Percentiles rank a stretch among this genome's conserved stretches.
Conservation (phyloP, 2,329 filamentous ascomycete genomes). For the Apiospora rasikravindrae region DNA sequence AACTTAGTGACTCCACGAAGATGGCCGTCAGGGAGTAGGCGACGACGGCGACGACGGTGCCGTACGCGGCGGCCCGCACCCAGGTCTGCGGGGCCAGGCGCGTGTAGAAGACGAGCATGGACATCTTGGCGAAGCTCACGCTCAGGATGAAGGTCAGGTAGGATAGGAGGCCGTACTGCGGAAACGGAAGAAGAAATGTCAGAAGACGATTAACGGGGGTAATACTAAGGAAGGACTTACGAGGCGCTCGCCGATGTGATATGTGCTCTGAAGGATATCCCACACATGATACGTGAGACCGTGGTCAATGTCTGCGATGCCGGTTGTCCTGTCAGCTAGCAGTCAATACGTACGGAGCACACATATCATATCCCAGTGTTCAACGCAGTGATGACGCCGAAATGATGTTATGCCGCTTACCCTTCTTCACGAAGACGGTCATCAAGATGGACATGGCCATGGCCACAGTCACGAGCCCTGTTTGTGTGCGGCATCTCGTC, state of each 20-base stretch:
- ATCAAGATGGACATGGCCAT: conserved; percentile 27
- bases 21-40: conserved; percentile 27
- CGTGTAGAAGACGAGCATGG: conserved; percentile 28
- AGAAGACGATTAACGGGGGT: not conserved
- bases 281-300: conserved; percentile 31
- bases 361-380: not conserved
- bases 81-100: conserved; percentile 27
- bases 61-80: conserved; percentile 26
- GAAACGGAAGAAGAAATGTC: not conserved
- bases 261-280: conserved; percentile 28
- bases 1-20: conserved; percentile 28
- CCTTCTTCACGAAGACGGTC: conserved; percentile 29
- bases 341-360: not conserved
- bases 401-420: conserved; percentile 15
- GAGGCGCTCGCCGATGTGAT: conserved; percentile 29
- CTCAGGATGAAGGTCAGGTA: conserved; percentile 28
- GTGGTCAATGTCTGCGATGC: conserved; percentile 27
- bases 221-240: conserved; percentile 18
- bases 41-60: conserved; percentile 22
- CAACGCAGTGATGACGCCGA: not conserved
- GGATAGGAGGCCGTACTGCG: conserved; percentile 29
- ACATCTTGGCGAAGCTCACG: conserved; percentile 29
- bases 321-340: not conserved
- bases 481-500: not conserved
- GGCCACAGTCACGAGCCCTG: conserved; percentile 27